Evolutionary conservation across 768 basidiomycete genomes (phyloP).

Genomic region (Calocybe cyanea): DNA sequence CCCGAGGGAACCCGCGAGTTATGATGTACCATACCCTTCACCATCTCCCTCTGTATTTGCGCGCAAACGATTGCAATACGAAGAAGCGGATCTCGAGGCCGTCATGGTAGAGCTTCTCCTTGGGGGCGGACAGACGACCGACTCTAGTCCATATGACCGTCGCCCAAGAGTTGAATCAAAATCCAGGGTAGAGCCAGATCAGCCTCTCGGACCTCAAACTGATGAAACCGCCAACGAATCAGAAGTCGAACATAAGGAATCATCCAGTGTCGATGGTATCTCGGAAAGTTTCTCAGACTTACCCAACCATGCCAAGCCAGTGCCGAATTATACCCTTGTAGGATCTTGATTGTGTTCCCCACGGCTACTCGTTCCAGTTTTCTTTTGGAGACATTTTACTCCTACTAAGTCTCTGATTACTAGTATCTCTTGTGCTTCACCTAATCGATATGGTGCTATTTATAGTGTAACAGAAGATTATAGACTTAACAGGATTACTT

Average conservation of each 20-base stretch:
- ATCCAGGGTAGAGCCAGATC: not conserved
- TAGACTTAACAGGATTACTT: conserved; percentile 17
- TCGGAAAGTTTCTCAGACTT: not conserved
- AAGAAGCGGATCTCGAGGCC: conserved; percentile 39
- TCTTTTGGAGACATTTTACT: not conserved
- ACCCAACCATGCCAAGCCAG: not conserved
- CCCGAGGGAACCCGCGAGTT: conserved; percentile 25
- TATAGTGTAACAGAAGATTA: conserved; percentile 8
- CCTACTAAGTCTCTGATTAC: not conserved
- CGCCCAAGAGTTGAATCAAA: conserved; percentile 9
- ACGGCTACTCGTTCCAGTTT: conserved; percentile 2
- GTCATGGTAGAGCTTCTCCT: conserved; percentile 48
- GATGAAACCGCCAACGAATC: not conserved
- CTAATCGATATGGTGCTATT: not conserved
- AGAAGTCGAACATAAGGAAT: not conserved
- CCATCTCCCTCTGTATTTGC: conserved; percentile 31
- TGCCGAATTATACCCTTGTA: conserved; percentile 8
- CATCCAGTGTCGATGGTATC: not conserved
- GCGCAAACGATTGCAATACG: conserved; percentile 9
- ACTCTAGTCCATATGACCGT: conserved; percentile 7
- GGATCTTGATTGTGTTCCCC: conserved; percentile 1
- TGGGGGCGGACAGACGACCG: conserved; percentile 19
- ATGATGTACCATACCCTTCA: conserved; percentile 28
- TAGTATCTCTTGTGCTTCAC: conserved; percentile 1
- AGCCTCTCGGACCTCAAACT: not conserved